Percentiles rank a stretch among this genome's conserved stretches.
These are phyloP conservation scores for Acanthamoeba divionensis DNA, from an alignment of 208 protist genomes.

Conservation along the genomic window DNA sequence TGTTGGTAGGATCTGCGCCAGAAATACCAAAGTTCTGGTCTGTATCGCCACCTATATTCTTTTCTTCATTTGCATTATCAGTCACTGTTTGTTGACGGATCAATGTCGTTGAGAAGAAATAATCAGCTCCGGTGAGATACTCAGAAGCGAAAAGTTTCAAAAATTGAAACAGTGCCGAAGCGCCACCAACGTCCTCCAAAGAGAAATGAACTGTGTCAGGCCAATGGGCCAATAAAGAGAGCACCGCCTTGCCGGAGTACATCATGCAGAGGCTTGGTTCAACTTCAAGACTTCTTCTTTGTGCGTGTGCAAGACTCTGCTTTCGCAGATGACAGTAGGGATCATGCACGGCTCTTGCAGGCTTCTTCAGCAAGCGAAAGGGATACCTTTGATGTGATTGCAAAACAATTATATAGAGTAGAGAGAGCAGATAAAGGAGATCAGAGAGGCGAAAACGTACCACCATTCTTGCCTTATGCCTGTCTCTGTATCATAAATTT, in stretches of 20 bases:
- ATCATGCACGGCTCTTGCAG: slow-evolving; percentile 14
- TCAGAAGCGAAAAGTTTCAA: slow-evolving; percentile 15
- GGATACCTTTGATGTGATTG: no score
- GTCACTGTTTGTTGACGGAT: neutral
- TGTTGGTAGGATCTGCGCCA: no score
- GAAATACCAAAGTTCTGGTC: no score
- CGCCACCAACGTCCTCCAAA: neutral
- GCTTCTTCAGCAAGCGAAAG: neutral
- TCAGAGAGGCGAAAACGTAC: no score
- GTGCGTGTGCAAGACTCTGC: neutral
- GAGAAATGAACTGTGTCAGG: slow-evolving; percentile 1
- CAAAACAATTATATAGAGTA: no score
- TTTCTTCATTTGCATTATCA: no score
- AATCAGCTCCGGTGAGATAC: neutral
- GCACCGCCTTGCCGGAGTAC: neutral
- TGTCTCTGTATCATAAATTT: slow-evolving; percentile 16
- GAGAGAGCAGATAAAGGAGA: no score
- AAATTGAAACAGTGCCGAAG: neutral
- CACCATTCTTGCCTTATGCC: slow-evolving; percentile 32
- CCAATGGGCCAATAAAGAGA: slow-evolving; percentile 28
- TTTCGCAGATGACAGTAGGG: neutral
- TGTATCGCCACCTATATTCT: no score
- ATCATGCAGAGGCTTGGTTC: neutral
- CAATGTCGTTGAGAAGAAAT: neutral
- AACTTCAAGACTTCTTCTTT: neutral